These are phyloP conservation scores for Heterobasidion occidentale DNA, from an alignment of 1,284 basidiomycete species.

Conservation along the genomic window DNA sequence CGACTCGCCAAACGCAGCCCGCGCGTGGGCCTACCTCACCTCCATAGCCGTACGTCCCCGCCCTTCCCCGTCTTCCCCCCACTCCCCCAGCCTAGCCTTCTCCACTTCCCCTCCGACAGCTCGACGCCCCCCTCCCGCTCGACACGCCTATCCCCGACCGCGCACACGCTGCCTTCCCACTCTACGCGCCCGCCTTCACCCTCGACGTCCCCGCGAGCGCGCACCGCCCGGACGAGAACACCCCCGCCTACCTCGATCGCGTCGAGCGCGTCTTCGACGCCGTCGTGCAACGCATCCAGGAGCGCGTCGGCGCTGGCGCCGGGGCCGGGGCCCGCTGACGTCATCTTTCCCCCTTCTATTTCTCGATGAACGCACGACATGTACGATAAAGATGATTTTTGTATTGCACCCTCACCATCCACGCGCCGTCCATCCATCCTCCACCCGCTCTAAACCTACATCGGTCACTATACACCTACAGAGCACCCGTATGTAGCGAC, in stretches of 20 bases:
- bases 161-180: constrained; percentile 50
- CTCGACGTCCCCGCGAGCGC: constrained; percentile 65
- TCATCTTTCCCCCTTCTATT: too few relatives aligned
- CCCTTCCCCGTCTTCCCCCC: background rate
- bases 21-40: constrained; percentile 81
- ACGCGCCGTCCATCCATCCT: background rate
- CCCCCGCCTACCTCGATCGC: constrained; percentile 6
- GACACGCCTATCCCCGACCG: constrained; percentile 61
- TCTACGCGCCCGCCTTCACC: constrained; percentile 74
- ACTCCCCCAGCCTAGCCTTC: background rate
- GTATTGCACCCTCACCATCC: too few relatives aligned
- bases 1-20: constrained; percentile 71
- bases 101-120: constrained; percentile 25
- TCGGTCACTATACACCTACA: too few relatives aligned
- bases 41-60: constrained; percentile 52
- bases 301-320: background rate
- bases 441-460: too few relatives aligned
- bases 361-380: too few relatives aligned
- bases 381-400: too few relatives aligned
- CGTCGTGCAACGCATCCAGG: constrained; percentile 1
- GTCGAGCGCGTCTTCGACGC: constrained; percentile 6
- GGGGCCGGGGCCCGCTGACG: too few relatives aligned
- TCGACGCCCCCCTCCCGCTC: constrained; percentile 41
- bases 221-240: constrained; percentile 66
- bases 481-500: too few relatives aligned